Percentiles rank a stretch among this genome's conserved stretches.
phyloP scores from a whole-genome alignment of 78 protist genomes.

The Cyanophora paradoxa region DNA sequence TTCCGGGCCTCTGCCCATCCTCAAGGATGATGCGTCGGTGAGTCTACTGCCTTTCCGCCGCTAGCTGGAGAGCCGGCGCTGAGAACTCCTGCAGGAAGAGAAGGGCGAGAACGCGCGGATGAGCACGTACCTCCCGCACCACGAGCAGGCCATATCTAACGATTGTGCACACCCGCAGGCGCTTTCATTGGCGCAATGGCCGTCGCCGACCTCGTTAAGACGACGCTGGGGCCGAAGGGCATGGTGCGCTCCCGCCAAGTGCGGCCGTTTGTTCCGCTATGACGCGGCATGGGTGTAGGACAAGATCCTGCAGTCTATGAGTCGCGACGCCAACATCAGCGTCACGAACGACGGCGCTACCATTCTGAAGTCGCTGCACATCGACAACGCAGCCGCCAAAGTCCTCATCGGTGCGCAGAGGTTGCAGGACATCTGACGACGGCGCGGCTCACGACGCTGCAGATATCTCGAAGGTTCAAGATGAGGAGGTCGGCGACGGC shows the following conservation, averaged over 20 bases:
- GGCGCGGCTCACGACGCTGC: too few species aligned
- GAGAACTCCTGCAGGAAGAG: too few species aligned
- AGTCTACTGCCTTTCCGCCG: too few species aligned
- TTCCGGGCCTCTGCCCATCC: too few species aligned
- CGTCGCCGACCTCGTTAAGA: constrained; percentile 93
- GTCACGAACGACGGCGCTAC: constrained; percentile 99
- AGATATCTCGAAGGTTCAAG: constrained; percentile 91
- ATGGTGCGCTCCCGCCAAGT: too few species aligned
- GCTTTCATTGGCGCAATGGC: constrained; percentile 89
- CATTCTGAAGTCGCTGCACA: constrained; percentile 77
- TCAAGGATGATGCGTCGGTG: too few species aligned
- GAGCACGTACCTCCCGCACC: background rate
- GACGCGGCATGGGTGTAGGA: too few species aligned
- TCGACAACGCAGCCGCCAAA: constrained; percentile 71
- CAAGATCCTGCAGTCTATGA: constrained; percentile 84
- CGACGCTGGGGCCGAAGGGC: constrained; percentile 99
- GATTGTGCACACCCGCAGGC: background rate
- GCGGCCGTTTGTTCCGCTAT: background rate
- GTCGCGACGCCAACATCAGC: constrained; percentile 13
- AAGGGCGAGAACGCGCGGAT: constrained; percentile 14
- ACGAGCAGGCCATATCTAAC: background rate
- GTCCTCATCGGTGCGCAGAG: too few species aligned
- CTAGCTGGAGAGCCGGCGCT: too few species aligned
- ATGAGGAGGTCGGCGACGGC: constrained; percentile 99
- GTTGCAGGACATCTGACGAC: too few species aligned